A percentile compares a stretch with the other conserved stretches of the same genome.
Conservation (phyloP, 139 green algal genomes). For the Mesotaenium endlicherianum region DNA sequence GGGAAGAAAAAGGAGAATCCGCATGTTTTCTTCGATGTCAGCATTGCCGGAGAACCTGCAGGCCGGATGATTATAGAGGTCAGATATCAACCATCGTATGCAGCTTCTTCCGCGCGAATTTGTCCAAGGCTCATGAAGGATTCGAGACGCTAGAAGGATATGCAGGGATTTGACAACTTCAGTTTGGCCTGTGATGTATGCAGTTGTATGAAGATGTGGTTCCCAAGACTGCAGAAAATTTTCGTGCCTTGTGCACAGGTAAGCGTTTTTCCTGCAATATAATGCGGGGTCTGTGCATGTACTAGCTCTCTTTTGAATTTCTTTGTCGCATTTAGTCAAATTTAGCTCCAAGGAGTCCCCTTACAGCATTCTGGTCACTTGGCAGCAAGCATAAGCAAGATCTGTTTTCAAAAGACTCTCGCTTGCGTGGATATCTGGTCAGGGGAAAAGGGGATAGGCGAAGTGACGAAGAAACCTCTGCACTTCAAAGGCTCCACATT, state of each 20-base stretch:
- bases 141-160: too few species aligned
- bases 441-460: slow-evolving; percentile 61
- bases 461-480: slow-evolving; percentile 40
- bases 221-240: slow-evolving; percentile 41
- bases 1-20: too few species aligned
- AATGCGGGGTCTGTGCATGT: neutral
- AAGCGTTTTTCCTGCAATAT: slow-evolving; percentile 5
- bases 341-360: neutral
- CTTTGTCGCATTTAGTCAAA: neutral
- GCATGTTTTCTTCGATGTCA: too few species aligned
- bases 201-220: slow-evolving; percentile 30
- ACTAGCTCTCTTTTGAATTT: neutral
- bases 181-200: too few species aligned
- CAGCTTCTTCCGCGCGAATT: too few species aligned
- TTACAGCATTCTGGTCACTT: neutral
- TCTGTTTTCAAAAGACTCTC: neutral
- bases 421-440: neutral
- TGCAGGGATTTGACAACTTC: too few species aligned
- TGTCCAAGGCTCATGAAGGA: too few species aligned
- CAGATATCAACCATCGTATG: too few species aligned
- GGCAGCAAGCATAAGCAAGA: neutral
- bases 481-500: slow-evolving; percentile 60
- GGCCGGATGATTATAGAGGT: too few species aligned
- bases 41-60: too few species aligned
- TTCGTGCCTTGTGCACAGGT: slow-evolving; percentile 40